Base-by-base conservation (phyloP, 306 rosid species). In the Vigna nakashimae region DNA sequence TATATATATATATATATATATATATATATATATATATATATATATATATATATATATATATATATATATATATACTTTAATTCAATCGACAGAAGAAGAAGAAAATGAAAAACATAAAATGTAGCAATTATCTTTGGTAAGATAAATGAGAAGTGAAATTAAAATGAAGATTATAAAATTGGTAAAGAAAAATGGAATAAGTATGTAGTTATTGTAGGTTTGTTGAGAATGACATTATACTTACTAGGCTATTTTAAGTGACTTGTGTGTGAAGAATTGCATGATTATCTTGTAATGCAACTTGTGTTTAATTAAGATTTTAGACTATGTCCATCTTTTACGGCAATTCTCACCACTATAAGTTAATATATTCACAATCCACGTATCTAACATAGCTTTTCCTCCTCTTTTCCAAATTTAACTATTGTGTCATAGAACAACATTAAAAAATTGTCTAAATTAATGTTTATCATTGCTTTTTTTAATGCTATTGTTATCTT, bases 191-290 rank as follows among this genome's bases (percentile, higher is more conserved):
- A 40, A 62, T 45, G 16, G 45, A 72, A 56, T 30, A 78, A 69
- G 50, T 28, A 55, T 26, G 64, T 43, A 36, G 53, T 59, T 68
- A 4, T 43, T 45, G 70, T 69, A 26, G 74, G 60, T 78, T 24
- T 82, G 8, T 32, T 70, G 77, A 78, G 26, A 82, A 65, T 42
- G 84, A 79, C 82, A 48, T 58, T 30, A 40, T 57, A 82, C 79
- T 78, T 64, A 74, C 79, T 64, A 51, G 6, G 53, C 73, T 79
- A 79, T 70, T 22, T 30, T 18, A 60, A 68, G 79, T 65, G 65
- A 71, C 82, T 71, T 85, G 76, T 68, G 79, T 14, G 48, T 42
- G 72, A 85, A 85, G 84, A 66, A 75, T 42, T 49, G 5, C 11
- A 30, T 71, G 65, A 70, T 82, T 69, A 74, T 30, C 67, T 74